Percentiles rank a stretch among this genome's conserved stretches.
These are phyloP conservation scores for Forsythia viridissima DNA, from an alignment of 257 asterid species.

Conservation along the genomic window DNA sequence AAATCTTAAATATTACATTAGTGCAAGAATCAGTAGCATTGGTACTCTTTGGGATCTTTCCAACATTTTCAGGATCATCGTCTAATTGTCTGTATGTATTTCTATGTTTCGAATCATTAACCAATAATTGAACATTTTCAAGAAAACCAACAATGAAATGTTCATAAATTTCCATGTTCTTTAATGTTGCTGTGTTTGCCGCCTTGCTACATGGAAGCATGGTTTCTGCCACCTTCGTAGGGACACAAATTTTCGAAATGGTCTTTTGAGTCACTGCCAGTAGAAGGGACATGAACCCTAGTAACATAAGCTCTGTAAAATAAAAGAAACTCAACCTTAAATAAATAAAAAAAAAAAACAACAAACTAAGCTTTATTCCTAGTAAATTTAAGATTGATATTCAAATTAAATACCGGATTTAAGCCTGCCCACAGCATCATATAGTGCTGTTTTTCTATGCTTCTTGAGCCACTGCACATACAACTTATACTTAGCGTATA, in stretches of 20 bases:
- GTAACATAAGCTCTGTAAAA: conserved; percentile 18
- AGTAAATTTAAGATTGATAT: too few relatives aligned
- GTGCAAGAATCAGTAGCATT: conserved; percentile 16
- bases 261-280: conserved; percentile 14
- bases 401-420: background rate
- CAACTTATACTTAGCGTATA: too few relatives aligned
- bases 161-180: background rate
- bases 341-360: too few relatives aligned
- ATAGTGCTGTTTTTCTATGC: background rate
- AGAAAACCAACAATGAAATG: background rate
- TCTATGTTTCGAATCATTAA: background rate
- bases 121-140: background rate
- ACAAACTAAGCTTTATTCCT: background rate
- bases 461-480: background rate
- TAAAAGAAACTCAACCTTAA: background rate
- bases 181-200: background rate
- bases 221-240: background rate
- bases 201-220: conserved; percentile 14
- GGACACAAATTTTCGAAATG: conserved; percentile 15
- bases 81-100: background rate
- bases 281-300: conserved; percentile 24
- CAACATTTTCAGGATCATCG: background rate
- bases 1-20: background rate
- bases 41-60: background rate
- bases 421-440: conserved; percentile 5